phyloP scores from a whole-genome alignment of 805 yeast species.

The Kazachstania martiniae region DNA sequence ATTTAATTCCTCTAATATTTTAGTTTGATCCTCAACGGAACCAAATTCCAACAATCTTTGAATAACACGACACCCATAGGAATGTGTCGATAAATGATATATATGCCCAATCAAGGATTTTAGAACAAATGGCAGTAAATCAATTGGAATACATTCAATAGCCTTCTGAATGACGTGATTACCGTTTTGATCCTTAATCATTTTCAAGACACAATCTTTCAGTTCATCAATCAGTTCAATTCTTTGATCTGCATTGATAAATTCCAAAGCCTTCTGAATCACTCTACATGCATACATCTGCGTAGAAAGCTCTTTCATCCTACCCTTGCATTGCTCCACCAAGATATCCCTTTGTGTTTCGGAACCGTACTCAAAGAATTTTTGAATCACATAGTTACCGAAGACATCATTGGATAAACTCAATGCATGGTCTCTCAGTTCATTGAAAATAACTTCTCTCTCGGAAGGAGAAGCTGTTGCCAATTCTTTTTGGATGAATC shows the following conservation, averaged over 20 bases:
- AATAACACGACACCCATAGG: constrained; percentile 95
- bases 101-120: constrained; percentile 59
- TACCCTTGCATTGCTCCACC: constrained; percentile 46
- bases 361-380: constrained; percentile 77
- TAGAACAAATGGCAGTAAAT: constrained; percentile 57
- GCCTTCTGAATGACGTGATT: constrained; percentile 96
- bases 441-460: constrained; percentile 73
- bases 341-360: constrained; percentile 57
- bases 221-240: constrained; percentile 61
- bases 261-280: constrained; percentile 86
- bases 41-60: constrained; percentile 86
- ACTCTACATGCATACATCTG: constrained; percentile 99
- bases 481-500: constrained; percentile 88
- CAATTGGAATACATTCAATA: constrained; percentile 74
- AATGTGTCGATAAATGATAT: constrained; percentile 83
- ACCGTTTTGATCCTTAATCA: constrained; percentile 94
- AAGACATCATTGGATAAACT: constrained; percentile 92
- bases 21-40: constrained; percentile 48
- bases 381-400: constrained; percentile 95
- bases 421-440: constrained; percentile 61
- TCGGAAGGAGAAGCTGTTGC: constrained; percentile 54
- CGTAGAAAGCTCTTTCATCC: constrained; percentile 62
- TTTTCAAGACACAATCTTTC: constrained; percentile 44
- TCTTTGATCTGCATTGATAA: constrained; percentile 53
- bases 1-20: constrained; percentile 61